Evolutionary conservation across 2,329 filamentous ascomycete genomes (phyloP), one percentile per base, ranked within the genome.

Genomic region (Colletotrichum salicis): DNA sequence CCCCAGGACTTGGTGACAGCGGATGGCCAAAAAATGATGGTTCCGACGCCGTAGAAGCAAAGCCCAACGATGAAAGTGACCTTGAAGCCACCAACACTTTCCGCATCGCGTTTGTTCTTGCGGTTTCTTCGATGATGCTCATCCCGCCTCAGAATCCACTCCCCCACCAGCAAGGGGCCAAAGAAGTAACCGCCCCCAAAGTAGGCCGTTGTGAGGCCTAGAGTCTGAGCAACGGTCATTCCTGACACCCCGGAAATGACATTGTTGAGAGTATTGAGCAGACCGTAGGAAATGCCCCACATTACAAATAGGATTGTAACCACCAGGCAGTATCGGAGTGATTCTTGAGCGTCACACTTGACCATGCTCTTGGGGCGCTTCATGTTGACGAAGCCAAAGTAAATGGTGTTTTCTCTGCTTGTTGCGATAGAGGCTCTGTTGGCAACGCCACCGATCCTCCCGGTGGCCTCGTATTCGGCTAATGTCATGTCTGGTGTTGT

Each of bases 221-320:
- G 83, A 0, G 88, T 91, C 79, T 94, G 87, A 7, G 88, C 86
- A 0, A 85, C 80, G 1, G 85, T 88, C 86, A 93, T 91, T 27
- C 87, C 77, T 15, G 91, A 87, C 6, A 94, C 87, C 13, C 81
- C 78, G 45, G 92, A 89, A 64, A 94, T 91, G 29, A 90, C 90
- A 24, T 87, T 87, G 79, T 97, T 97, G 33, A 98, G 87, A 0
- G 92, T 92, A 77, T 96, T 94, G 6, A 97, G 85, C 2, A 97
- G 87, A 0, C 95, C 95, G 76, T 97, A 97, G 0, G 94, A 95
- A 70, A 97, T 92, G 0, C 95, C 95, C 95, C 94, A 97, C 3
- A 97, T 84, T 74, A 97, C 91, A 82, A 97, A 97, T 0, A 97
- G 84, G 7, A 95, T 88, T 1, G 93, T 94, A 27, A 97, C 94